phyloP scores from a whole-genome alignment of 257 asterid species.

The Gardenia jasminoides region DNA sequence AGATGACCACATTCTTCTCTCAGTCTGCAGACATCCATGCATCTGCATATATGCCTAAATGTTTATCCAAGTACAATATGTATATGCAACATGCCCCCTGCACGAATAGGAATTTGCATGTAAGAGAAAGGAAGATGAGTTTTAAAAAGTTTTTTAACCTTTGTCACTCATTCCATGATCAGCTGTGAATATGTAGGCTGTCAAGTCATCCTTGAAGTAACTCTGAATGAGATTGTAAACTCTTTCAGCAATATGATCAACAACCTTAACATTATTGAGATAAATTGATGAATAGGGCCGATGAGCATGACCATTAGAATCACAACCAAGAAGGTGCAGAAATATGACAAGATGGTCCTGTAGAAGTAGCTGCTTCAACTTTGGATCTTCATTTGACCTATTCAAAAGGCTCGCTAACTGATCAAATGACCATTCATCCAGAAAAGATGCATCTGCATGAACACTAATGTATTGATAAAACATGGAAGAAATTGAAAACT shows the following conservation, averaged over 20 bases:
- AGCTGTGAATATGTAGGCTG: conserved; percentile 90
- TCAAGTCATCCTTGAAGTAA: conserved; percentile 79
- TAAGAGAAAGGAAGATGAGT: conserved; percentile 8
- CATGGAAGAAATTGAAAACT: conserved; percentile 9
- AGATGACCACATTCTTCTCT: neutral
- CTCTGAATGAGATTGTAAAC: conserved; percentile 86
- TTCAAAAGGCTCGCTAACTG: conserved; percentile 80
- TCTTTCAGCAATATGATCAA: conserved; percentile 90
- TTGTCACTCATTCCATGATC: conserved; percentile 99
- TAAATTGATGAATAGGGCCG: conserved; percentile 88
- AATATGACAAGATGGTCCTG: conserved; percentile 84
- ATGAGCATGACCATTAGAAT: conserved; percentile 99
- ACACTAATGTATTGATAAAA: conserved; percentile 30
- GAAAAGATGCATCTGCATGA: conserved; percentile 88
- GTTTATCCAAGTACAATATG: neutral
- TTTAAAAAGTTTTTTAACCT: conserved; percentile 46
- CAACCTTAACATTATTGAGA: conserved; percentile 97
- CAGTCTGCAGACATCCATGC: neutral
- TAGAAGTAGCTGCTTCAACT: conserved; percentile 74
- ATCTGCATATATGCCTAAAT: neutral
- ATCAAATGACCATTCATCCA: conserved; percentile 97
- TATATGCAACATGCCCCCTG: neutral
- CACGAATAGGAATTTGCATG: neutral
- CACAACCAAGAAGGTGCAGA: conserved; percentile 93
- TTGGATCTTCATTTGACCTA: conserved; percentile 67